These are phyloP conservation scores for Trichoderma simmonsii DNA, from an alignment of 2,329 filamentous ascomycete species.

Conservation along the genomic window DNA sequence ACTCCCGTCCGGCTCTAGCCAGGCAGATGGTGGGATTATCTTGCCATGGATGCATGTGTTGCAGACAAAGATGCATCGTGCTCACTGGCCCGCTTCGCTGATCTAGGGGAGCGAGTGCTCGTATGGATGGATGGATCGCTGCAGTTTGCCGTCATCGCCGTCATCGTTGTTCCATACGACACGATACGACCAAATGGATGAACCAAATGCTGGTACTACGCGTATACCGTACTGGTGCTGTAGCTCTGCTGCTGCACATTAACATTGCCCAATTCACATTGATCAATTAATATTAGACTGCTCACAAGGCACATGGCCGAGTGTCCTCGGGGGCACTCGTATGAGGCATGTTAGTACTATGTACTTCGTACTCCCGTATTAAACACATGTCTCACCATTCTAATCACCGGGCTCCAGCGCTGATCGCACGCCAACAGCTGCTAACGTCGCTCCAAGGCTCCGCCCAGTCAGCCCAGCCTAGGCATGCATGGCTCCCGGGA, in stretches of 20 bases:
- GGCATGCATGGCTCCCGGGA: conserved; percentile 10
- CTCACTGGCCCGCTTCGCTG: not conserved
- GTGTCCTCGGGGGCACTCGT: not conserved
- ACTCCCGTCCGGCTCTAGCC: not conserved
- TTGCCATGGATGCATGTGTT: not conserved
- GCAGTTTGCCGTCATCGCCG: not conserved
- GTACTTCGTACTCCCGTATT: conserved; percentile 1
- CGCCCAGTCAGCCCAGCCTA: conserved; percentile 19
- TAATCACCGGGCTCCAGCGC: conserved; percentile 17
- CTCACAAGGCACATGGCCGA: not conserved
- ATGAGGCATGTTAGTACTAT: not conserved
- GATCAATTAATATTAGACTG: not conserved
- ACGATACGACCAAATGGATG: not conserved
- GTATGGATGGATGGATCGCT: not conserved
- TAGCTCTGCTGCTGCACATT: not conserved
- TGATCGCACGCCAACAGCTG: conserved; percentile 11
- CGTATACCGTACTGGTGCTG: not conserved
- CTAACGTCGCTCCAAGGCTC: not conserved
- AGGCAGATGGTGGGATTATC: not conserved
- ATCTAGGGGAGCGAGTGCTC: not conserved
- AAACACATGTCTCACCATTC: conserved; percentile 16
- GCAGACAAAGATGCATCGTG: not conserved
- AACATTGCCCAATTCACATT: not conserved
- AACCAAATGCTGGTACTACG: not conserved
- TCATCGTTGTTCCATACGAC: not conserved